These are phyloP conservation scores for Triticum turgidum DNA, from an alignment of 176 grass and related monocot genomes.

Conservation along the genomic window DNA sequence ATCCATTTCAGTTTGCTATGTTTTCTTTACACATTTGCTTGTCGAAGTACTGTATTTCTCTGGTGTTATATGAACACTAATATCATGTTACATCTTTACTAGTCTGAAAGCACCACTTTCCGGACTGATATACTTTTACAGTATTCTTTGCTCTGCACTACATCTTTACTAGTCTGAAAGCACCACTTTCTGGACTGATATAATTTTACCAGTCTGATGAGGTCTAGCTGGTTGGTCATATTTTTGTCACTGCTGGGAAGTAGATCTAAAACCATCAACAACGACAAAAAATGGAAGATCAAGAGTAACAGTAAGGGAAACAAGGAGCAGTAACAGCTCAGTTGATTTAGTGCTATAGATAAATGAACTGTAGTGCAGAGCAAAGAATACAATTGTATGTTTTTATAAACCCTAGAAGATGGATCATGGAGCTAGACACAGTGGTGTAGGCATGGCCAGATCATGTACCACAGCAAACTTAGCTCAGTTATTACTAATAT, in stretches of 20 bases:
- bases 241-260: background rate
- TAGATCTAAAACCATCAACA: background rate
- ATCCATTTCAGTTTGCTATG: background rate
- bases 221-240: background rate
- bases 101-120: conserved; percentile 1
- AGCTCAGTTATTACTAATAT: background rate
- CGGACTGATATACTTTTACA: background rate
- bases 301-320: background rate
- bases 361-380: background rate
- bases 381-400: background rate
- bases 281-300: conserved; percentile 16
- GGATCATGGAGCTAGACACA: background rate
- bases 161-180: background rate
- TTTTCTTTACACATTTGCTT: background rate
- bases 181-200: background rate
- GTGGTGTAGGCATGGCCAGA: background rate
- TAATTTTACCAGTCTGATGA: background rate
- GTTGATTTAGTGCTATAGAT: background rate
- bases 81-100: background rate
- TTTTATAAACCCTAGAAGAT: background rate
- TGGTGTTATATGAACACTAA: background rate
- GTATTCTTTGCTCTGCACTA: background rate
- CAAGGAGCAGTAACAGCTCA: conserved; percentile 12
- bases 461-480: conserved; percentile 6
- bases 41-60: background rate